Percentiles rank a stretch among this genome's conserved stretches.
Conservation (phyloP, 768 basidiomycete species). For the Tubosaeta sp. region DNA sequence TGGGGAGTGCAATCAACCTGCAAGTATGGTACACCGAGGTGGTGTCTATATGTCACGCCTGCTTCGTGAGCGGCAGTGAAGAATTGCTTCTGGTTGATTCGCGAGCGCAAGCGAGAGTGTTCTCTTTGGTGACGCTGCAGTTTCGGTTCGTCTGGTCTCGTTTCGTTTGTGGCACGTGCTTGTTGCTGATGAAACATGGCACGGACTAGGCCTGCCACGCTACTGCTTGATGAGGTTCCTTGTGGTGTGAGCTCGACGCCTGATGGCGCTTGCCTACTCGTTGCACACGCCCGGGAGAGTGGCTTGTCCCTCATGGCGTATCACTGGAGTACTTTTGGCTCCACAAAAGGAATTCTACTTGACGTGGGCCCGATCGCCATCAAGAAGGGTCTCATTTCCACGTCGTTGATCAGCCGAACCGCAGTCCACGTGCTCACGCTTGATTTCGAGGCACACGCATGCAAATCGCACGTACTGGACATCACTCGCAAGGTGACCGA, state of each 20-base stretch:
- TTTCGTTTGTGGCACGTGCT: not conserved
- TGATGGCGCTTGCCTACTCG: conserved; percentile 53
- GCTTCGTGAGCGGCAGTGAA: conserved; percentile 48
- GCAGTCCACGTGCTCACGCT: conserved; percentile 43
- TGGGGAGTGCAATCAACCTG: conserved; percentile 34
- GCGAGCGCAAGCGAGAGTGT: conserved; percentile 40
- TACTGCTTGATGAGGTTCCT: conserved; percentile 36
- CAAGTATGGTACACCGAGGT: conserved; percentile 38
- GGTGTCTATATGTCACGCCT: conserved; percentile 30
- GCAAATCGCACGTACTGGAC: conserved; percentile 42
- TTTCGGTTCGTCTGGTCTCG: conserved; percentile 39
- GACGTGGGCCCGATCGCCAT: conserved; percentile 25
- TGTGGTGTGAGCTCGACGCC: conserved; percentile 38
- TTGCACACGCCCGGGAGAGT: conserved; percentile 20
- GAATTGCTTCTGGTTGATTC: conserved; percentile 51
- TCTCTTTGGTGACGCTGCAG: conserved; percentile 49
- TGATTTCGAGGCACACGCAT: conserved; percentile 28
- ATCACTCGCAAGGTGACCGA: conserved; percentile 56
- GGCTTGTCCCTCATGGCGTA: conserved; percentile 28
- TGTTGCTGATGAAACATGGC: not conserved
- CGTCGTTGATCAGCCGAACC: conserved; percentile 42
- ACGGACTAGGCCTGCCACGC: conserved; percentile 38
- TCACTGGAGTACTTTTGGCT: conserved; percentile 58
- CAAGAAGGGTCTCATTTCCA: conserved; percentile 29
- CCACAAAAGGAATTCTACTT: conserved; percentile 40